Evolutionary conservation across 2,329 filamentous ascomycete genomes (phyloP).

Genomic region (Pyrenophora seminiperda): DNA sequence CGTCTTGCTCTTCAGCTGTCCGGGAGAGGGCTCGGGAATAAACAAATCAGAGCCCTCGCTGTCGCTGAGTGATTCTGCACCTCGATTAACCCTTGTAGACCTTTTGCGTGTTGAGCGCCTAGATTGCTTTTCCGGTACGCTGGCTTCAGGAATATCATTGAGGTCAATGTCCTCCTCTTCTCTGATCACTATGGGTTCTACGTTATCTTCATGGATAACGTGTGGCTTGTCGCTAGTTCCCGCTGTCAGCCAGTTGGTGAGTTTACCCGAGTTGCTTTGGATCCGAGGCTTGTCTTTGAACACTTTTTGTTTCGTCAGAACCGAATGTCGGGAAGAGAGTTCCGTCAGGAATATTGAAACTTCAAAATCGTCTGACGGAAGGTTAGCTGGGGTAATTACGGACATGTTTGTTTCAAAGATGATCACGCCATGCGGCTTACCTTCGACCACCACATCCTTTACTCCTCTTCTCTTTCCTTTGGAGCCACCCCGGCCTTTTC

Average conservation of each 20-base stretch:
- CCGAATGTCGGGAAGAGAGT: constrained; percentile 79
- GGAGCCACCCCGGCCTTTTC: constrained; percentile 63
- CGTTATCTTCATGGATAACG: constrained; percentile 51
- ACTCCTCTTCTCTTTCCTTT: constrained; percentile 77
- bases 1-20: constrained; percentile 28
- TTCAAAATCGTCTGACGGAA: constrained; percentile 83
- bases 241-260: constrained; percentile 54
- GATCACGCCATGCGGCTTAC: constrained; percentile 55
- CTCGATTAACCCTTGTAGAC: constrained; percentile 14
- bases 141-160: constrained; percentile 61
- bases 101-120: constrained; percentile 23
- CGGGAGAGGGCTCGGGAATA: constrained; percentile 21
- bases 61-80: constrained; percentile 25
- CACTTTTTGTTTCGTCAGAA: constrained; percentile 83
- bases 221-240: constrained; percentile 51
- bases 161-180: constrained; percentile 65
- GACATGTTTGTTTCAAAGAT: constrained; percentile 1
- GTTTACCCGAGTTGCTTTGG: constrained; percentile 53
- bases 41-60: constrained; percentile 45
- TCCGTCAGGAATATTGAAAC: constrained; percentile 93
- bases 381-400: constrained; percentile 18
- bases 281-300: constrained; percentile 57
- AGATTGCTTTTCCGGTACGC: constrained; percentile 13
- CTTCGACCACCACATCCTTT: constrained; percentile 84
- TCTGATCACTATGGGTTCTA: constrained; percentile 53